Evolutionary conservation across 345 rosid genomes (phyloP), one percentile per base, ranked within the genome.

Genomic region (Leavenworthia alabamica): DNA sequence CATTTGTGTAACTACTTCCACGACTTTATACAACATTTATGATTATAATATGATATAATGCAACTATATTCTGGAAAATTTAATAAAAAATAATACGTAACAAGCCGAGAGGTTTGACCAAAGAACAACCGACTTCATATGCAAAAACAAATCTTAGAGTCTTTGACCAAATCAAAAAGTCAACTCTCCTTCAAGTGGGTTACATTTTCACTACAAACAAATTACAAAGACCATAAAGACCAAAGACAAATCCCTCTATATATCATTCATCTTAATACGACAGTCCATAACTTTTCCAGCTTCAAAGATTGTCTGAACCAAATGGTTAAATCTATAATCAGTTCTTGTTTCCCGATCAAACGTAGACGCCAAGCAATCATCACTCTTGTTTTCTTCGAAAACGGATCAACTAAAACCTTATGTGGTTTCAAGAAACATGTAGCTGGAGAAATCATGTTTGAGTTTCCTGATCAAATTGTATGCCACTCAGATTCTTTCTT

Each of bases 371-470:
- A 46, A 47, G 66, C 46, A 39, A 45, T n/a, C 1, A 65, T 80
- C 50, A 84, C 75, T 59, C 81, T 92, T 1, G 70, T 84, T 61
- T 88, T 84, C 61, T 88, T 73, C 54, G 65, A 71, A 2, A 78
- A 75, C 14, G 95, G 95, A 67, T 53, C 76, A 1, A 84, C 85
- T 4, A 80, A 69, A 62, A 61, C 78, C 42, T 47, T 86, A 23
- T 29, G 66, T 8, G 86, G 79, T 4, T 32, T 32, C 17, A 72
- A 65, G 54, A 82, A 72, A 32, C 96, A 83, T 66, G 59, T 86
- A 3, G 98, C 98, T 10, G 98, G 98, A 19, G 92, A 86, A 70
- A 74, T 91, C 79, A 91, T 91, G 98, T 88, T 91, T 12, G 86
- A 86, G 74, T 80, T 76, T 48, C 96, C 98, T 0, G 93, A 88